Evolutionary conservation across 495 filamentous ascomycete species (phyloP), one percentile per base, ranked within the genome.

Genomic region (Neurospora sp.): DNA sequence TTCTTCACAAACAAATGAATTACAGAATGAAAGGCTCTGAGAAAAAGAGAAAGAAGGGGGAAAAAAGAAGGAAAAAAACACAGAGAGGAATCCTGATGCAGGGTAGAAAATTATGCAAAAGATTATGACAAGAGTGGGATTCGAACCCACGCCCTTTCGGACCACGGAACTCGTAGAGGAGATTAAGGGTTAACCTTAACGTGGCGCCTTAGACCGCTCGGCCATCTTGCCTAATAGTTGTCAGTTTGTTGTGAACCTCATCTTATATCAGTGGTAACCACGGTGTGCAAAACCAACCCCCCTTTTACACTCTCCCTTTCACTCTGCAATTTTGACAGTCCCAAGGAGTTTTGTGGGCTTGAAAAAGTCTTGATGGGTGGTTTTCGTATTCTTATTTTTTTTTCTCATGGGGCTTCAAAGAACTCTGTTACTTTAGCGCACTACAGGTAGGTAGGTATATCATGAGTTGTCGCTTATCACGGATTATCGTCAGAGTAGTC

Each of bases 91-190:
- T 35, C 31, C 4, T 35, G 31, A 35, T 35, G 0, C 31, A 4
- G 31, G 31, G 31, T 35, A 35, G 31, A 35, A 35, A 5, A 35
- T 5, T 35, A 35, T 35, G 31, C 31, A 35, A 35, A 35, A 35
- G 31, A 5, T 35, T 35, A 35, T 79, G 78, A 79, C 73, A 74
- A 81, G 77, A 80, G 78, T 81, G 77, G 77, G 79, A 80, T 80
- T 81, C 79, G 77, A 79, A 81, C 79, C 77, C 78, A 78, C 79
- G 78, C 78, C 77, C 78, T 79, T 77, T 81, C 76, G 79, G 77
- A 81, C 78, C 74, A 79, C 79, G 77, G 79, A 80, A 80, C 53
- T 16, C 27, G 3, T 5, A 31, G 6, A 61, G 53, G 53, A 35
- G 12, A 61, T 61, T 61, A 35, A 61, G 53, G 53, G 53, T 61